Conservation (phyloP, 129 eudicot genomes). For the Dittrichia graveolens region DNA sequence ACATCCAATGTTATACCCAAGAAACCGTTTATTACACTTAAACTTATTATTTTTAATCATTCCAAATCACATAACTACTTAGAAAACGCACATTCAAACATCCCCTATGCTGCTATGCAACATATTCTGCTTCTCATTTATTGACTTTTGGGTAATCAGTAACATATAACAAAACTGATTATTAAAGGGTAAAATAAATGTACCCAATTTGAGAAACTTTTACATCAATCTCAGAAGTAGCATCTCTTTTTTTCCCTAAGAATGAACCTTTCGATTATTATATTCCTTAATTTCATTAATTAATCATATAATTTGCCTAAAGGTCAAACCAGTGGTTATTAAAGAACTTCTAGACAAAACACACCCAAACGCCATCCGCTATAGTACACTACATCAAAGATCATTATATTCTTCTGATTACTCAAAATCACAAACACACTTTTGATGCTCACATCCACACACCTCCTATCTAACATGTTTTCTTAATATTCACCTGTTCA, state of each 20-base stretch:
- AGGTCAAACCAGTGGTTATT: background rate
- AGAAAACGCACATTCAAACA: background rate
- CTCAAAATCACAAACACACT: background rate
- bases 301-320: background rate
- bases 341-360: background rate
- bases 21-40: no score
- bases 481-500: background rate
- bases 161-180: background rate
- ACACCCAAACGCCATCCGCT: background rate
- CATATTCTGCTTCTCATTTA: no score
- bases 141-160: constrained; percentile 6
- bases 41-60: background rate
- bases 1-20: no score
- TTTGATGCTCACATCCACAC: no score
- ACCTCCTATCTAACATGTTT: no score
- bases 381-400: background rate
- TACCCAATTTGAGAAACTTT: background rate
- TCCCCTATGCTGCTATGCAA: no score
- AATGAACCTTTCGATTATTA: background rate
- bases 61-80: background rate
- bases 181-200: no score
- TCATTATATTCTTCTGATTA: background rate
- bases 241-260: background rate
- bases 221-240: background rate
- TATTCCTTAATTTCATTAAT: background rate